Evolutionary conservation across 139 green algal genomes (phyloP).

Genomic region (Chlamydomonas sphaeroides): DNA sequence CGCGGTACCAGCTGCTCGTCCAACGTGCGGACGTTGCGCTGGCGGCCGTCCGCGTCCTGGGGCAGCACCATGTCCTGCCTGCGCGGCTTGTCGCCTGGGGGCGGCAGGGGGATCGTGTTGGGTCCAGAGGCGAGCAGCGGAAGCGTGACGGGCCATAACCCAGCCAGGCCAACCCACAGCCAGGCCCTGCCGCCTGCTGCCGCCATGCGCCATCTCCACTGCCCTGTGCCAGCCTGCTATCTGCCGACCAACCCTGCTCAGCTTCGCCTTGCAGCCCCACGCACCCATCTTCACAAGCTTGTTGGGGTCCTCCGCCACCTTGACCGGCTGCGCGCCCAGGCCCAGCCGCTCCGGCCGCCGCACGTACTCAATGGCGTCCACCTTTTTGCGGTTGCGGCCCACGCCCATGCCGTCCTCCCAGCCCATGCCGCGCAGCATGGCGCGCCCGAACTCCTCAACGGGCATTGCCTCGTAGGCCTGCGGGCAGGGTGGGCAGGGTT

Average conservation of each 20-base stretch:
- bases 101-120: not conserved
- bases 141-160: no score
- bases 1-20: conserved; percentile 76
- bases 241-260: no score
- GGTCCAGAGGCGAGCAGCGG: not conserved
- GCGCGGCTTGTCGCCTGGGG: conserved; percentile 54
- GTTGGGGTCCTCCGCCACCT: conserved; percentile 24
- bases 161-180: no score
- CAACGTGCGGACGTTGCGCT: conserved; percentile 65
- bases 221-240: no score
- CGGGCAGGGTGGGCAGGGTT: not conserved
- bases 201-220: no score
- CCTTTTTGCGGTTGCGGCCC: conserved; percentile 69
- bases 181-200: no score
- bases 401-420: conserved; percentile 82
- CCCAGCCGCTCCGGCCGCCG: conserved; percentile 72
- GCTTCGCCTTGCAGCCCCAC: no score
- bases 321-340: conserved; percentile 73
- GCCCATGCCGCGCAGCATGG: conserved; percentile 85
- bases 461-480: conserved; percentile 83
- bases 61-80: conserved; percentile 68
- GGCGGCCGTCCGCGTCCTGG: conserved; percentile 60
- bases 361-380: conserved; percentile 78
- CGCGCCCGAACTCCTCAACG: conserved; percentile 84
- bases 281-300: conserved; percentile 64